phyloP scores from a whole-genome alignment of 208 protist species.

The Trypanosoma mega region DNA sequence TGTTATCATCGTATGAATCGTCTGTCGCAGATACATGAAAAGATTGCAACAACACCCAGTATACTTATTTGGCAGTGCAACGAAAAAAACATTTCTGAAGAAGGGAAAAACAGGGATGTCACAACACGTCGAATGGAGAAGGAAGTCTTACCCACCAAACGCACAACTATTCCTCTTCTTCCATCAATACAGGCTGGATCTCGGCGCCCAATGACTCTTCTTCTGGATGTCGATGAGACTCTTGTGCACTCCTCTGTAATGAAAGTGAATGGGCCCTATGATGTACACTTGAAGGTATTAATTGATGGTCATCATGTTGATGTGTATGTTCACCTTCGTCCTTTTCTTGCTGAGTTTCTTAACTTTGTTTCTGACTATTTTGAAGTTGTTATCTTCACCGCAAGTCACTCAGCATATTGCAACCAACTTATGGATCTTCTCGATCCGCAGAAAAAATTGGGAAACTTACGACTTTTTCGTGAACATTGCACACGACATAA shows the following conservation, averaged over 20 bases:
- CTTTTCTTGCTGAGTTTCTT: constrained; percentile 56
- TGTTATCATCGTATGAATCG: too few species aligned
- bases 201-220: constrained; percentile 33
- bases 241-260: constrained; percentile 51
- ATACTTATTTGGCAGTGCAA: too few species aligned
- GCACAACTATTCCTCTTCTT: too few species aligned
- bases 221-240: constrained; percentile 62
- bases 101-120: too few species aligned
- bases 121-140: too few species aligned
- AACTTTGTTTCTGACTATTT: constrained; percentile 40
- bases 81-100: too few species aligned
- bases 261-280: constrained; percentile 33
- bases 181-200: background rate
- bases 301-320: constrained; percentile 26
- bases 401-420: constrained; percentile 50
- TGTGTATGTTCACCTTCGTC: constrained; percentile 54
- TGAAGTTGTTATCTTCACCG: constrained; percentile 70
- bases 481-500: constrained; percentile 56
- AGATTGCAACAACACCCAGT: too few species aligned
- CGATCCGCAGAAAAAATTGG: constrained; percentile 42
- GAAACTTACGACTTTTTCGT: constrained; percentile 44
- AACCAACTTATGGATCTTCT: constrained; percentile 48
- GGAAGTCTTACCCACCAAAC: too few species aligned
- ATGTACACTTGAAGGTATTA: constrained; percentile 32
- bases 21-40: too few species aligned